Evolutionary conservation across 495 filamentous ascomycete genomes (phyloP), one percentile per base, ranked within the genome.

Genomic region (Viridothelium virens): DNA sequence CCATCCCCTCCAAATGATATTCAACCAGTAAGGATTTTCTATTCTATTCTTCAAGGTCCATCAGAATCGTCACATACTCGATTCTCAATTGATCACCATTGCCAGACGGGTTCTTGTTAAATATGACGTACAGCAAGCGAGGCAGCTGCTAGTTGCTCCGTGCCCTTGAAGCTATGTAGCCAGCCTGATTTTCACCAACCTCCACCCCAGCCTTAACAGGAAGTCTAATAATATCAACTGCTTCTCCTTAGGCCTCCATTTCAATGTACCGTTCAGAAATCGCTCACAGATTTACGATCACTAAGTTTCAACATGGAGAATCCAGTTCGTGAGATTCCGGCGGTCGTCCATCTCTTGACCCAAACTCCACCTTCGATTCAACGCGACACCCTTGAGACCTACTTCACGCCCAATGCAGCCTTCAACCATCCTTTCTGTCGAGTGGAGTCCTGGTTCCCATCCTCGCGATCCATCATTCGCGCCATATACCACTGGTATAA

Each of bases 401-500:
- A 89, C 75, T 96, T 90, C 78, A 83, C 85, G 1, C 82, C 80
- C 9, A 75, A 85, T 68, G 86, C 89, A 16, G 81, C 84, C 65
- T 94, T 96, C 74, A 79, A 83, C 2, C 91, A 96, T 72, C 91
- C 91, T 0, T 89, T 95, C 75, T 93, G 89, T 72, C 85, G 85
- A 31, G 86, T 91, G 1, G 84, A 85, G 44, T 83, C 81, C 67
- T 59, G 36, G 6, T 86, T 85, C 73, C 74, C 73, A 7, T 67
- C 79, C 31, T 87, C 89, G 12, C 81, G 90, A 50, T 81, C 78
- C 72, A 72, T 87, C 25, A 79, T 95, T 37, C 78, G 79, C 66
- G 82, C 82, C 65, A 87, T 96, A 46, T 93, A 87, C 69, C 88
- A 87, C 67, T 96, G 91, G 89, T 94, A 95, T 75, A 91, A 91